phyloP scores from a whole-genome alignment of 106 monocot species.

The Hemerocallis citrina region DNA sequence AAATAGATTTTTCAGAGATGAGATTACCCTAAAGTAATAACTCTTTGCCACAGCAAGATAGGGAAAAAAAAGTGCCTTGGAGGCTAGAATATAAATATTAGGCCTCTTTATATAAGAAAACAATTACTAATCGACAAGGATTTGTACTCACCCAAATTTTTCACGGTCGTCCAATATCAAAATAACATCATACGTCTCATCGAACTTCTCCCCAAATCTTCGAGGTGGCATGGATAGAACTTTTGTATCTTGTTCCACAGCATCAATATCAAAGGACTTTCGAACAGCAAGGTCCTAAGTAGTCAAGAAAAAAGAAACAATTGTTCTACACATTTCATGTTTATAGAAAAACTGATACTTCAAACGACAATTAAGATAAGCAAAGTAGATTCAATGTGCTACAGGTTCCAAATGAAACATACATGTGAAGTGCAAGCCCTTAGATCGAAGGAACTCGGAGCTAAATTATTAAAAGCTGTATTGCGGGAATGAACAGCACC shows the following conservation, averaged over 20 bases:
- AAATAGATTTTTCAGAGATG: too few relatives aligned
- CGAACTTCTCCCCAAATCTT: conserved; percentile 54
- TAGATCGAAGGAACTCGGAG: conserved; percentile 17
- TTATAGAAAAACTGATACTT: background rate
- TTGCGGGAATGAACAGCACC: conserved; percentile 1
- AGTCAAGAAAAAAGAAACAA: conserved; percentile 1
- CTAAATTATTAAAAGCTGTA: conserved; percentile 8
- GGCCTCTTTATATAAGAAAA: too few relatives aligned
- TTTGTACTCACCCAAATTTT: conserved; percentile 72
- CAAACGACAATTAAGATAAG: background rate
- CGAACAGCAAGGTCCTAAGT: conserved; percentile 21
- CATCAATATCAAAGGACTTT: conserved; percentile 13
- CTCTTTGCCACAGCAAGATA: too few relatives aligned
- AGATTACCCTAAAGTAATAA: too few relatives aligned
- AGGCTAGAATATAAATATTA: too few relatives aligned
- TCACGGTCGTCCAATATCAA: conserved; percentile 96
- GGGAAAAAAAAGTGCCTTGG: too few relatives aligned
- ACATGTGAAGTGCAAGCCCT: conserved; percentile 48
- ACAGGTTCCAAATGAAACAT: conserved; percentile 10
- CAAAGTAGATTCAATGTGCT: background rate
- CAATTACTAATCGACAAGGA: too few relatives aligned
- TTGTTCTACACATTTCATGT: background rate
- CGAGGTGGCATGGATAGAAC: conserved; percentile 60
- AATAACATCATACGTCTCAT: conserved; percentile 72
- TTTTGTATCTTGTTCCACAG: conserved; percentile 10